Conservation (phyloP, 768 basidiomycete species). For the Royoungia palumana region DNA sequence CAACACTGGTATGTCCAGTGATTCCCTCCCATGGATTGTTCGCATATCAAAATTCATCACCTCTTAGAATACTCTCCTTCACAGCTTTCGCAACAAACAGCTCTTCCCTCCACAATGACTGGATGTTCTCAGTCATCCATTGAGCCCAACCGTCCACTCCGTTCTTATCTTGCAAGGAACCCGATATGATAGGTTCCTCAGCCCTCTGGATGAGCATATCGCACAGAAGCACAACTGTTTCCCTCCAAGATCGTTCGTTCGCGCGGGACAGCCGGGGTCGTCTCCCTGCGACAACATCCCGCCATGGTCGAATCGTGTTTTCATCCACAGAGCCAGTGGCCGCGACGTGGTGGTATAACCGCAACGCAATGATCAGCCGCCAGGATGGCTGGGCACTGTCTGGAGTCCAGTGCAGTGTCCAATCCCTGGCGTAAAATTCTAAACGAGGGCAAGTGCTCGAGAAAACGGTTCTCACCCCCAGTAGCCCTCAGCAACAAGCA, state of each 20-base stretch:
- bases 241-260: slow-evolving; percentile 50
- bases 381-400: slow-evolving; percentile 73
- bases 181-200: slow-evolving; percentile 12
- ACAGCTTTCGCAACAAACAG: slow-evolving; percentile 48
- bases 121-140: slow-evolving; percentile 41
- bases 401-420: slow-evolving; percentile 67
- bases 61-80: slow-evolving; percentile 40
- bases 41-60: slow-evolving; percentile 44
- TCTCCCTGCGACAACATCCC: slow-evolving; percentile 47
- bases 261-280: slow-evolving; percentile 43
- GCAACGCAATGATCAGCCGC: slow-evolving; percentile 68
- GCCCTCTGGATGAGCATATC: slow-evolving; percentile 35
- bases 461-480: slow-evolving; percentile 63
- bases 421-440: slow-evolving; percentile 51
- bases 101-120: slow-evolving; percentile 61
- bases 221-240: slow-evolving; percentile 40
- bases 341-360: slow-evolving; percentile 55
- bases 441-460: background rate
- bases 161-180: background rate
- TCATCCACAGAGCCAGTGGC: slow-evolving; percentile 25
- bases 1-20: no score
- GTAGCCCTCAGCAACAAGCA: slow-evolving; percentile 65
- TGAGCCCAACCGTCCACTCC: slow-evolving; percentile 24
- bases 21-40: no score
- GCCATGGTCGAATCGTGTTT: slow-evolving; percentile 46